phyloP scores from a whole-genome alignment of 495 filamentous ascomycete genomes.

The Hyaloscypha bicolor region DNA sequence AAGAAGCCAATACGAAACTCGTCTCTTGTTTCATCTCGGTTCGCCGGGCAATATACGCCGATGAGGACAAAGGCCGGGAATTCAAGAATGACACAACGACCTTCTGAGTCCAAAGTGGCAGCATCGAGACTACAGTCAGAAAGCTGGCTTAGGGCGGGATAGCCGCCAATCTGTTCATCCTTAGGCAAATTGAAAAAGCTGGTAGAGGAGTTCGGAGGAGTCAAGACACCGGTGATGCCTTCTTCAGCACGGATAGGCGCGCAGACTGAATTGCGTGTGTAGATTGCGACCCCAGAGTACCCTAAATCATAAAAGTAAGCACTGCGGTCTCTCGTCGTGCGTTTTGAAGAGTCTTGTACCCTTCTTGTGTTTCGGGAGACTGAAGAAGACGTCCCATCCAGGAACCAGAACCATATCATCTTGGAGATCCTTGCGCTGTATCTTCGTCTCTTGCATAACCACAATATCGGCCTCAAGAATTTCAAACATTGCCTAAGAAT shows the following conservation, averaged over 20 bases:
- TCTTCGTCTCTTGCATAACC: conserved; percentile 94
- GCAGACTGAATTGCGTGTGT: conserved; percentile 87
- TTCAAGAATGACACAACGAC: conserved; percentile 88
- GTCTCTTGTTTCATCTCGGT: conserved; percentile 80
- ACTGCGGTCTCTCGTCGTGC: neutral
- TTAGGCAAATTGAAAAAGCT: conserved; percentile 74
- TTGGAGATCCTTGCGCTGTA: conserved; percentile 87
- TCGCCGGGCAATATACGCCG: conserved; percentile 87
- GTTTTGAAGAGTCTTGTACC: conserved; percentile 51
- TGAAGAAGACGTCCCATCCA: conserved; percentile 97
- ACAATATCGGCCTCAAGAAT: conserved; percentile 92
- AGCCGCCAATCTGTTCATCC: conserved; percentile 89
- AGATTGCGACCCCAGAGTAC: conserved; percentile 96
- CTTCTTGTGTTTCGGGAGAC: conserved; percentile 89
- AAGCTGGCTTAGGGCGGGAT: conserved; percentile 72
- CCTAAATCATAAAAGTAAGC: conserved; percentile 49
- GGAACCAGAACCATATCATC: conserved; percentile 97
- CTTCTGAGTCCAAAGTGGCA: conserved; percentile 80
- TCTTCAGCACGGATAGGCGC: conserved; percentile 91
- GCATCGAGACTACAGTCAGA: conserved; percentile 64
- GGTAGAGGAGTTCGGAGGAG: conserved; percentile 72
- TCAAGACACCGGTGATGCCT: conserved; percentile 82
- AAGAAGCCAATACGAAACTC: conserved; percentile 82
- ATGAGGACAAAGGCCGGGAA: conserved; percentile 95
- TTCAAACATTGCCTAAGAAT: conserved; percentile 81